A percentile compares a stretch with the other conserved stretches of the same genome.
Evolutionary conservation across 441 rosid species (phyloP).

Genomic region (Sinapis alba): DNA sequence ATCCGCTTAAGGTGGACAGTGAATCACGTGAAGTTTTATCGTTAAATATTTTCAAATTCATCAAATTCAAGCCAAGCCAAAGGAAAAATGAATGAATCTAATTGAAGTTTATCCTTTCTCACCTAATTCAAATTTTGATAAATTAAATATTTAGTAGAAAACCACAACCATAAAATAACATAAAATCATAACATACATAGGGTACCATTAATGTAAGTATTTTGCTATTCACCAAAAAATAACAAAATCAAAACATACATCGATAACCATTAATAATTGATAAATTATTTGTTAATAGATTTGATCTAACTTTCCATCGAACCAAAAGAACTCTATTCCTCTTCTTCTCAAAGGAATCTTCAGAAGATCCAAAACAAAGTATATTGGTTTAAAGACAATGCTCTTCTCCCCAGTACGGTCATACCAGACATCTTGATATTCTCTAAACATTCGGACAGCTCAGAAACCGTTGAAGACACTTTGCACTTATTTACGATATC

Average conservation of each 20-base stretch:
- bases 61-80: neutral
- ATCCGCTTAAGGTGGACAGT: too few species aligned
- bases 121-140: neutral
- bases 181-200: too few species aligned
- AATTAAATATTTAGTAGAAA: neutral
- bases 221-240: too few species aligned
- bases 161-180: neutral
- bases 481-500: neutral
- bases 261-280: too few species aligned
- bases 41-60: too few species aligned
- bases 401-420: neutral
- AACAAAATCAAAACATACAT: too few species aligned
- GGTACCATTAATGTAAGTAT: too few species aligned
- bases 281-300: too few species aligned
- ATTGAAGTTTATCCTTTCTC: neutral
- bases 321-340: neutral
- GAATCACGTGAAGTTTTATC: too few species aligned
- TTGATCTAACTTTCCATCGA: too few species aligned
- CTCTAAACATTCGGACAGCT: neutral
- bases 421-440: neutral
- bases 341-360: neutral
- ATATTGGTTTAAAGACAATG: neutral
- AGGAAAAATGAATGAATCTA: neutral
- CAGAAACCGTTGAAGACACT: neutral
- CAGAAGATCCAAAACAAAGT: neutral